Base-by-base conservation (phyloP, 305 asterid genomes). In the Stenogyne calaminthoides region DNA sequence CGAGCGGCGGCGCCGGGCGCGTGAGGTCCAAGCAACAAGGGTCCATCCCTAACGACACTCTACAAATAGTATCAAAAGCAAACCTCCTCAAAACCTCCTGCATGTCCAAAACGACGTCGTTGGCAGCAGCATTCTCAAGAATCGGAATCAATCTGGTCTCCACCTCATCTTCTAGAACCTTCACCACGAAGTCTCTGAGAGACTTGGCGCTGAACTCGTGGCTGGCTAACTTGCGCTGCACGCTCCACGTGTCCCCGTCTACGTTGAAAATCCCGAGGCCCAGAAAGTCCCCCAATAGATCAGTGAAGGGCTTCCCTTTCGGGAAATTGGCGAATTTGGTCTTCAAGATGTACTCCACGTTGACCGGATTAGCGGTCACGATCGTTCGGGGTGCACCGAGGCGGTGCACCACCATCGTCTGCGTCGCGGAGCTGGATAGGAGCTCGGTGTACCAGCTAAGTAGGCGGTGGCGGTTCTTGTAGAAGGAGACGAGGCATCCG, bases 181-280 rank as follows among this genome's bases (percentile, higher is more conserved):
- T 73, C 9, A 84, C 69, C 32, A 80, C 76, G 66, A 77, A 83
- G n/a, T 82, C 91, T 6, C 88, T 54, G 14, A 89, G 58, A 0
- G 90, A 84, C 71, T 52, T 82, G 0, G 88, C 62, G 18, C 77
- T 76, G 83, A 91, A 88, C 81, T 80, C 96, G 49, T 89, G 96
- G 80, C 88, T 85, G 0, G 88, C 92, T 27, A 91, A 47, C 82
- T 86, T 86, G 65, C 97, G 84, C 80, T 89, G 97, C 19, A 25
- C 5, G 77, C 81, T 67, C 97, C 97, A 91, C 44, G 55, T 76
- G 15, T 89, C 88, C 0, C 96, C 97, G 40, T 91, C 97, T 1
- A 82, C 94, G 70, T 89, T 89, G 77, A 91, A 89, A 20, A 89
- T 91, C 11, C 95, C 97, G 34, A 72, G 55, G 0, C 97, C 96